Evolutionary conservation across 441 rosid species (phyloP).

Genomic region (Gossypium davidsonii): DNA sequence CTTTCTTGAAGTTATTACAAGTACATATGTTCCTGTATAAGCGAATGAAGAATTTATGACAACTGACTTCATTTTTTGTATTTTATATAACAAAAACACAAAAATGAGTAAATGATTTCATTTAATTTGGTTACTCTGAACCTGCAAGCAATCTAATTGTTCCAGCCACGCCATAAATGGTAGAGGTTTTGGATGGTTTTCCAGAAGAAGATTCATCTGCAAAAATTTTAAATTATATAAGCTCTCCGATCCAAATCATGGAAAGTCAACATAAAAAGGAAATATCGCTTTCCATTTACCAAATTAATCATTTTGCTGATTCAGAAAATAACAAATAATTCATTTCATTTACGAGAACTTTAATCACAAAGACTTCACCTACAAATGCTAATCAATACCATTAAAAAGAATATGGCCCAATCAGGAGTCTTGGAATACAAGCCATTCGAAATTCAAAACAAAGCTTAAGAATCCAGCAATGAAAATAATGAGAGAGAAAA

Average conservation of each 20-base stretch:
- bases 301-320: neutral
- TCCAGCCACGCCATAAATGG: slow-evolving; percentile 75
- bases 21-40: slow-evolving; percentile 60
- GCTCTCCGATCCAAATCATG: neutral
- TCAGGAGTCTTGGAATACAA: neutral
- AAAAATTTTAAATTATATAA: neutral
- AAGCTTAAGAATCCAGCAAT: neutral
- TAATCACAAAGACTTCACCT: neutral
- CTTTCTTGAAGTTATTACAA: slow-evolving; percentile 67
- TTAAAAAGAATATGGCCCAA: neutral
- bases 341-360: neutral
- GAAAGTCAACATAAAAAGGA: neutral
- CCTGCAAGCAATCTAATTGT: slow-evolving; percentile 84
- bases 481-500: neutral
- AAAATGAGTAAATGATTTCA: neutral
- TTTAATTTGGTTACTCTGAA: slow-evolving; percentile 17
- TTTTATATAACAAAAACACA: neutral
- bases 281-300: neutral
- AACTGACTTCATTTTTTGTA: neutral
- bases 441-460: neutral
- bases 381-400: neutral
- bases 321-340: neutral
- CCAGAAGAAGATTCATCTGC: slow-evolving; percentile 44
- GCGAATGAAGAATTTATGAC: neutral
- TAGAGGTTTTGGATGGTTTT: slow-evolving; percentile 42